phyloP scores from a whole-genome alignment of 2,329 filamentous ascomycete species.

The Cladosporium velox region DNA sequence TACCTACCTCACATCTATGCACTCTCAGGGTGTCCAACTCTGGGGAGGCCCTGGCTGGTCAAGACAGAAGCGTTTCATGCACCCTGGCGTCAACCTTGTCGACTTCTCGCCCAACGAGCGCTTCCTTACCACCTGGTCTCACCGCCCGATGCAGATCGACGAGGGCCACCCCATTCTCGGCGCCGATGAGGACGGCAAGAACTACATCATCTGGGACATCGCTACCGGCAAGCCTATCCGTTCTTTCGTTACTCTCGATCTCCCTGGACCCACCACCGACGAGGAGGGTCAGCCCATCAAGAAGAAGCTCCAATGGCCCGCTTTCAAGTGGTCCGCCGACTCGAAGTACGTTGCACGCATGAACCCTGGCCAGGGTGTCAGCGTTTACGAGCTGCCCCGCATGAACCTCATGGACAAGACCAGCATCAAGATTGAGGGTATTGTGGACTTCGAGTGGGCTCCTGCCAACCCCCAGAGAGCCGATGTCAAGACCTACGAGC shows the following conservation, averaged over 20 bases:
- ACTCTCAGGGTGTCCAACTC: conserved; percentile 93
- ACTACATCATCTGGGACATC: conserved; percentile 98
- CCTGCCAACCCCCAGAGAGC: conserved; percentile 80
- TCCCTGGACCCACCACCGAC: conserved; percentile 63
- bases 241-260: conserved; percentile 88
- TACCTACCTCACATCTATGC: conserved; percentile 91
- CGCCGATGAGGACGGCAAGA: conserved; percentile 94
- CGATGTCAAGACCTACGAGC: conserved; percentile 87
- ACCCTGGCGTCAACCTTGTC: conserved; percentile 92
- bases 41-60: conserved; percentile 93
- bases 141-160: conserved; percentile 86
- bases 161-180: conserved; percentile 77
- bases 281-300: conserved; percentile 68
- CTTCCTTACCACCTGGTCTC: conserved; percentile 96
- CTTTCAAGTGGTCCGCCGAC: conserved; percentile 98
- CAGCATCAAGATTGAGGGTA: conserved; percentile 92
- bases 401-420: conserved; percentile 92
- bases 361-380: conserved; percentile 84
- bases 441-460: conserved; percentile 98
- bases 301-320: conserved; percentile 96
- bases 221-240: conserved; percentile 85
- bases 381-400: conserved; percentile 82
- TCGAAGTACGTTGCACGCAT: conserved; percentile 96
- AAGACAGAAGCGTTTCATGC: conserved; percentile 87
- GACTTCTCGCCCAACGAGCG: conserved; percentile 93